Evolutionary conservation across 148 eudicot species (phyloP), one percentile per base, ranked within the genome.

Genomic region (Arbutus unedo): DNA sequence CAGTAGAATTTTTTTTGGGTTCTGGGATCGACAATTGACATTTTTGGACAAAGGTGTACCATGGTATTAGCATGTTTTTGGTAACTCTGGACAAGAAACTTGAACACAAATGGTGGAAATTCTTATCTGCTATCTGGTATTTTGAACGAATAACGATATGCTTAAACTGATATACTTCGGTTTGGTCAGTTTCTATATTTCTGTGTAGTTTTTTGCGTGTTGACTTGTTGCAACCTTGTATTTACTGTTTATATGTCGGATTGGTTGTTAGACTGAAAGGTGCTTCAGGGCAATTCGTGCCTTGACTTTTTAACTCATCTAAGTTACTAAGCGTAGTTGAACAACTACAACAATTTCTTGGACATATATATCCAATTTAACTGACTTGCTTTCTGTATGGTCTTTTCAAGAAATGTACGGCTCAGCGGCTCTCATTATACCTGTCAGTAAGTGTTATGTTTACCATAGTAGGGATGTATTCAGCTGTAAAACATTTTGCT

Each of bases 321-420:
- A 77, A 77, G 62, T 55, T 31, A 53, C 54, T 55, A 6, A 54
- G 80, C 14, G 6, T 77, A 77, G 47, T 18, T 77, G 47, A 55
- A 55, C n/a, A 3, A 25, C 18, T 56, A 60, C 60, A 25, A 1
- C 31, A 8, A 47, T 15, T 78, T 55, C 48, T 38, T 11, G 6
- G 13, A 50, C 25, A 5, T 23, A 48, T 73, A 73, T 45, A 70
- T 70, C 11, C 15, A 66, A 25, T 25, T 68, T 38, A 41, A 38
- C 45, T 41, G 74, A 41, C 74, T 70, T 14, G 0, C 47, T 70
- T 13, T 13, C 16, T 13, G 0, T 66, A 66, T 25, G 38, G 41
- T 66, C 14, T 25, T 66, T 41, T 25, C 43, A 9, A 25, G 38
- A 66, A 66, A 10, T 66, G 43, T 56, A 4, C 23, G 38, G 71